Conservation (phyloP, 164 flowering plant species). For the Magnolia sinica region DNA sequence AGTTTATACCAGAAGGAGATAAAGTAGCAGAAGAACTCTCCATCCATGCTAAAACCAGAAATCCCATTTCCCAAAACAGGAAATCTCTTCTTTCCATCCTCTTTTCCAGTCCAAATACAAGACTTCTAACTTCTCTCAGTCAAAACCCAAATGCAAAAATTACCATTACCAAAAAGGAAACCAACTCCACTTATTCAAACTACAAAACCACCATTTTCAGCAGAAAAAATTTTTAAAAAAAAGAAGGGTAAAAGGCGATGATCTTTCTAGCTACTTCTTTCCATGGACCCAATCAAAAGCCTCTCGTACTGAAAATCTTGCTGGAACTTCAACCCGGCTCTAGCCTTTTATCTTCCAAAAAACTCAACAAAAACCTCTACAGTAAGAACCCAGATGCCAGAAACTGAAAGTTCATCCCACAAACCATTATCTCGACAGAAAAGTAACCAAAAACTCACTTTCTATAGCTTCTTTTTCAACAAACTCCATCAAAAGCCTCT, state of each 20-base stretch:
- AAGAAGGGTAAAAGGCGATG: neutral
- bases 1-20: slow-evolving; percentile 85
- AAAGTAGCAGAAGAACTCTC: slow-evolving; percentile 63
- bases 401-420: too few species aligned
- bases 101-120: slow-evolving; percentile 9
- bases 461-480: neutral
- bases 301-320: neutral
- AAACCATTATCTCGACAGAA: neutral
- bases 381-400: too few species aligned
- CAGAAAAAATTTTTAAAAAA: neutral
- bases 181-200: neutral
- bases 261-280: neutral
- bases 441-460: neutral
- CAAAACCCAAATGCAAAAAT: slow-evolving; percentile 17
- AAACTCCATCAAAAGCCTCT: neutral
- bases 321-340: neutral
- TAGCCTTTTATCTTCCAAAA: neutral
- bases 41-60: slow-evolving; percentile 50
- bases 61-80: slow-evolving; percentile 34
- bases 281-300: slow-evolving; percentile 7
- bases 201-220: neutral
- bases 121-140: slow-evolving; percentile 17
- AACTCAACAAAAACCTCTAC: neutral
- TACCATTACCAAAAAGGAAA: slow-evolving; percentile 19
- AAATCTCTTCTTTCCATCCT: slow-evolving; percentile 40